Base-by-base conservation (phyloP, 345 rosid species). In the Conringia planisiliqua region DNA sequence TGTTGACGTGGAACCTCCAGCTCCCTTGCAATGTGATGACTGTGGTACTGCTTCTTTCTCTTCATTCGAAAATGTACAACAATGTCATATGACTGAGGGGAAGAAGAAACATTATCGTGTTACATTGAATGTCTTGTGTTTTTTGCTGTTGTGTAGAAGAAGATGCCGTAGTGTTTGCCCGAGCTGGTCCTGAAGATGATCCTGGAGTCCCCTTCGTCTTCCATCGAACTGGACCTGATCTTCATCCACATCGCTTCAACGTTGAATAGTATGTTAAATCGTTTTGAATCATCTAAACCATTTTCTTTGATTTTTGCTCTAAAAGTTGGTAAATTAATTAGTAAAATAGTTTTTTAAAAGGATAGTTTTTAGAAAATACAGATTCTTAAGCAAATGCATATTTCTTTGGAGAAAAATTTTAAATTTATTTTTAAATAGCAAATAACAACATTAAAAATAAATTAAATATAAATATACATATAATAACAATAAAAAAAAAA, bases 131-230 rank as follows among this genome's bases (percentile, higher is more conserved):
- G 8, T 3, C n/a, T 51, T 29, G 10, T 55, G 3, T n/a, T 9
- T 36, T 36, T 36, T 6, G 39, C 9, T 36, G 0, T 36, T 54
- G 29, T 62, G 54, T 9, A 43, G 68, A 29, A 0, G 26, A 38
- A 24, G 27, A 9, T 24, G 36, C 27, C 26, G 2, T 50, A 4
- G 33, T 47, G 16, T 65, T 65, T 47, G 6, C 42, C 7, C 29
- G 26, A 29, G 43, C 70, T 46, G 43, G 57, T 46, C 57, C 40
- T 0, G 29, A 24, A 65, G 70, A 65, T 47, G 52, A 47, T 47
- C 52, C 52, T 27, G 42, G 70, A 46, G 12, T 47, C 27, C 70
- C 70, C 42, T 65, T 65, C 46, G 56, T 47, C 39, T 65, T 65
- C 29, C 14, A 11, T 46, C 57, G 56, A 44, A 32, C 6, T 46